phyloP scores from a whole-genome alignment of 2,329 filamentous ascomycete species.

The Thielaviopsis punctulata region DNA sequence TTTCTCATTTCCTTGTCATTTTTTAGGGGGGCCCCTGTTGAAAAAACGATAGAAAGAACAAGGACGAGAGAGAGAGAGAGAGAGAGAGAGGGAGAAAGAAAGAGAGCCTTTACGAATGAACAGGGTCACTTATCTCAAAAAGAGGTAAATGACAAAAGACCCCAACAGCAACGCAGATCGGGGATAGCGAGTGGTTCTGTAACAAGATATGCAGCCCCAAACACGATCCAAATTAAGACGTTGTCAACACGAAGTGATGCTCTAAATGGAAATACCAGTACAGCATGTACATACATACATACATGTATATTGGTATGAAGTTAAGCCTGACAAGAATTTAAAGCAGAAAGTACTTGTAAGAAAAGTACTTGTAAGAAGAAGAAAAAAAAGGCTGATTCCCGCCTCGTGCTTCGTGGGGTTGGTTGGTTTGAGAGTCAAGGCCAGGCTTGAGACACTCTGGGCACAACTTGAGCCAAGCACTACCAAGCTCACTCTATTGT shows the following conservation, averaged over 20 bases:
- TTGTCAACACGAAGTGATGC: not conserved
- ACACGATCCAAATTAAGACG: not conserved
- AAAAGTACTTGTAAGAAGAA: too few relatives aligned
- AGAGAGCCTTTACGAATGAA: too few relatives aligned
- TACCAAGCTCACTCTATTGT: not conserved
- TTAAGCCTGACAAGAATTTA: constrained; percentile 11
- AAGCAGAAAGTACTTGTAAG: too few relatives aligned
- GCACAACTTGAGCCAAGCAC: not conserved
- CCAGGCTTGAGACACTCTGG: not conserved
- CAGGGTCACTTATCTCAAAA: too few relatives aligned
- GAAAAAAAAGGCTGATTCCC: constrained; percentile 5
- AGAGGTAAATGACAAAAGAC: not conserved
- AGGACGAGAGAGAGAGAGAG: not conserved
- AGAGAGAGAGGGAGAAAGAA: not conserved
- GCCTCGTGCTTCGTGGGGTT: not conserved
- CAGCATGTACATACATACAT: too few relatives aligned
- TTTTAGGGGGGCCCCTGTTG: not conserved
- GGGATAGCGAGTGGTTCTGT: not conserved
- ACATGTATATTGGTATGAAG: too few relatives aligned
- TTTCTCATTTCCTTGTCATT: not conserved
- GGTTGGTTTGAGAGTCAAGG: not conserved
- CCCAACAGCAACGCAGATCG: not conserved
- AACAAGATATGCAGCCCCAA: not conserved
- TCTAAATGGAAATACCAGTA: not conserved
- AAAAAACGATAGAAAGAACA: too few relatives aligned